Conservation (phyloP, 768 basidiomycete species). For the Boletus pseudopeckii region DNA sequence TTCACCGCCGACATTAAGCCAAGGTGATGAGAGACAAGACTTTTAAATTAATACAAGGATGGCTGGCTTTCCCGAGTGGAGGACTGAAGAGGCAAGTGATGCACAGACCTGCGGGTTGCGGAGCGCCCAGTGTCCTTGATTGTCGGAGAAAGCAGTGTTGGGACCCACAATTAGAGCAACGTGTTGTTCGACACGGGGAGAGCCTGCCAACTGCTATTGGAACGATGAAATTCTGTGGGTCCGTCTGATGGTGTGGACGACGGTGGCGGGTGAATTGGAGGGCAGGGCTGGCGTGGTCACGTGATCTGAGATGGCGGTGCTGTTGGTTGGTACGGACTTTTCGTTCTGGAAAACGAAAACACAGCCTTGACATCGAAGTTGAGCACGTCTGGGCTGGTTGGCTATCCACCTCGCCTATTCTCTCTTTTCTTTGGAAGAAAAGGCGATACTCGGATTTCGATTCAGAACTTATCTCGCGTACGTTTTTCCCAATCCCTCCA, state of each 20-base stretch:
- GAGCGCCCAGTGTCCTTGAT: constrained; percentile 19
- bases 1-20: background rate
- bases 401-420: background rate
- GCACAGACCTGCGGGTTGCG: constrained; percentile 3
- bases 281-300: constrained; percentile 7
- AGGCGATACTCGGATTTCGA: constrained; percentile 16
- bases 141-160: constrained; percentile 14
- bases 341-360: constrained; percentile 13
- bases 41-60: background rate
- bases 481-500: background rate
- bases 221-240: background rate
- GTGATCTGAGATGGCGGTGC: constrained; percentile 10
- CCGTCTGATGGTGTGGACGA: background rate
- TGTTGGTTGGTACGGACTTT: background rate
- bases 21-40: too few relatives aligned
- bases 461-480: background rate
- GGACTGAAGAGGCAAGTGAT: background rate
- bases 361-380: constrained; percentile 7
- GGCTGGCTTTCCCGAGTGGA: background rate
- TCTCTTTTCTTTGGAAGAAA: background rate
- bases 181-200: background rate
- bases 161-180: constrained; percentile 1
- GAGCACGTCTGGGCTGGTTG: background rate
- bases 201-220: constrained; percentile 4
- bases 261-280: background rate